Base-by-base conservation (phyloP, 2,329 filamentous ascomycete species). In the Rutstroemia sp. region DNA sequence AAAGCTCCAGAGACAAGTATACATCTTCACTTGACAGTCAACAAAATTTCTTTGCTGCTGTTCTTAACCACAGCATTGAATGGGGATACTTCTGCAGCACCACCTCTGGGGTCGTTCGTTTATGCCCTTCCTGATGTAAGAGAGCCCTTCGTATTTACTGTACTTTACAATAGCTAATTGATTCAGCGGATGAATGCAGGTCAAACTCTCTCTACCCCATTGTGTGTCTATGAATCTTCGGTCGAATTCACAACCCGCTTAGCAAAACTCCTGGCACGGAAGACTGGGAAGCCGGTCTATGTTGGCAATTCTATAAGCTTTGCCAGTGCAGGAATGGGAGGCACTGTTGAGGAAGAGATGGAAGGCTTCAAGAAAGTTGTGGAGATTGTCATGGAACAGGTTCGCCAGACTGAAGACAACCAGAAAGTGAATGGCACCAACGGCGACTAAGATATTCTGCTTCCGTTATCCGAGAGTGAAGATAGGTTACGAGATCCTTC, bases 321-420 rank as follows among this genome's bases (percentile, higher is more conserved):
- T 61, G 81, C 81, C 14, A 83, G 79, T 66, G 80, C 85, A 5
- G 87, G 86, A 2, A 81, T 91, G 66, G 90, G 90, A 9, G 87
- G 90, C 19, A 88, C 84, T 0, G 83, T 92, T 6, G 92, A 96
- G 69, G 94, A 97, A 75, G 92, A 97, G 74, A 92, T 96, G 84
- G 90, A 92, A 68, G 90, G 87, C 0, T 86, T 96, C 65, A 83
- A 81, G 66, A 80, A 79, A 61, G 83, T 95, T 42, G 83, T 92
- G 34, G 80, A 87, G 58, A 81, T 88, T 48, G 80, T 92, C 14
- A 74, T 85, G 68, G 73, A 74, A 45, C 77, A 81, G 63, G 71
- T 87, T 47, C 67, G 73, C 58, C 69, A 69, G 50, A 61, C 70
- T 41, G 67, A 69, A 57, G 62, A 19, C 61, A 6, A 58, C 25